A percentile compares a stretch with the other conserved stretches of the same genome.
phyloP scores from a whole-genome alignment of 2,329 filamentous ascomycete genomes.

The Ascochyta fabae region DNA sequence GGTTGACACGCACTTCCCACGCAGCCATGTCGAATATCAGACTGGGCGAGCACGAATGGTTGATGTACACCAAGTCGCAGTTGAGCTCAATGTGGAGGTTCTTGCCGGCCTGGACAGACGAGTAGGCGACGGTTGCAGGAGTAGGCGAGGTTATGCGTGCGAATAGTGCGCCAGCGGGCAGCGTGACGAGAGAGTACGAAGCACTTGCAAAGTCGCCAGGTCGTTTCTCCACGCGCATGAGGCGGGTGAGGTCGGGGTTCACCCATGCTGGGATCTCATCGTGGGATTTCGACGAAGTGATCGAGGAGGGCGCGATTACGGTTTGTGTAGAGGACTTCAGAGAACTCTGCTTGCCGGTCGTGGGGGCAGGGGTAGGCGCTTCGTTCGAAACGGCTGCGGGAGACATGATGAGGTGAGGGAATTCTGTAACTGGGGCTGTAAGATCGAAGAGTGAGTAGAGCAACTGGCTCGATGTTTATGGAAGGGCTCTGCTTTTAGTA shows the following conservation, averaged over 20 bases:
- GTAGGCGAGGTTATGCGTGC: conserved; percentile 57
- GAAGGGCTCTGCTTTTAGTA: conserved; percentile 21
- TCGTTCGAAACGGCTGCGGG: conserved; percentile 34
- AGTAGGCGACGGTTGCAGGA: conserved; percentile 56
- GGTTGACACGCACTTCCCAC: conserved; percentile 63
- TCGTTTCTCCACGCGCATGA: conserved; percentile 49
- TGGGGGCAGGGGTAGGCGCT: conserved; percentile 16
- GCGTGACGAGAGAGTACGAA: conserved; percentile 57
- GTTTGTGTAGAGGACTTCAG: conserved; percentile 19
- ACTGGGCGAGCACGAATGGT: conserved; percentile 62
- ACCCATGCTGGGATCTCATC: conserved; percentile 44
- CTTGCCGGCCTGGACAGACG: conserved; percentile 58
- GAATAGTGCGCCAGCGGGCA: conserved; percentile 60
- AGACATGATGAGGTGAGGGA: conserved; percentile 29
- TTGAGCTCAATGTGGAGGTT: conserved; percentile 63
- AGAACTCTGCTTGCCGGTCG: conserved; percentile 26
- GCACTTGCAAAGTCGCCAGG: conserved; percentile 51
- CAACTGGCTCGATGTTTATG: background rate
- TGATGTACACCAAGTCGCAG: conserved; percentile 63
- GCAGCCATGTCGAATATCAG: conserved; percentile 60
- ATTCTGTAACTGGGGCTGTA: background rate
- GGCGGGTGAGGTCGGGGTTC: conserved; percentile 46
- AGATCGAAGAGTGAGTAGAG: background rate
- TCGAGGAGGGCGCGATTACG: conserved; percentile 26
- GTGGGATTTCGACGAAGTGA: background rate